These are phyloP conservation scores for Mycotypha africana DNA, from an alignment of 371 early-diverging fungal species.

Conservation along the genomic window DNA sequence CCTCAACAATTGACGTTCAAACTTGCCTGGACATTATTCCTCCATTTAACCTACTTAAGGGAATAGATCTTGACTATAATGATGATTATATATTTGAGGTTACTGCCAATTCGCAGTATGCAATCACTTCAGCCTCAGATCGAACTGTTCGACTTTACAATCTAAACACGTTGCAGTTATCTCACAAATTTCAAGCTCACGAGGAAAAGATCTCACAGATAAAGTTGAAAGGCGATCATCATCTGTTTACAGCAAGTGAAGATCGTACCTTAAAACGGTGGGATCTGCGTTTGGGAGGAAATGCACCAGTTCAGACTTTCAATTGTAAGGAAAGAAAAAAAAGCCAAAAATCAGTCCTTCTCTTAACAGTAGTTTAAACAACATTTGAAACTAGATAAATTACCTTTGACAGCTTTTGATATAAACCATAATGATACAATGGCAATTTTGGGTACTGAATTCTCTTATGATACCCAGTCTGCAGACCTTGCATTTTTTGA, in stretches of 20 bases:
- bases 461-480: slow-evolving; percentile 40
- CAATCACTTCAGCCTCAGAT: slow-evolving; percentile 66
- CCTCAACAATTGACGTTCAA: slow-evolving; percentile 20
- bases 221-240: slow-evolving; percentile 50
- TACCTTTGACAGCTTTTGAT: slow-evolving; percentile 65
- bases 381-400: slow-evolving; percentile 42
- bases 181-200: slow-evolving; percentile 45
- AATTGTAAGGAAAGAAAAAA: slow-evolving; percentile 46
- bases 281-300: slow-evolving; percentile 55
- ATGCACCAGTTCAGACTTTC: slow-evolving; percentile 49
- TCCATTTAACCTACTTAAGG: slow-evolving; percentile 27
- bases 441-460: slow-evolving; percentile 72
- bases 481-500: slow-evolving; percentile 78
- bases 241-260: slow-evolving; percentile 59
- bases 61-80: slow-evolving; percentile 43
- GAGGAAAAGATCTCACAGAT: slow-evolving; percentile 55
- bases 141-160: slow-evolving; percentile 65
- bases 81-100: slow-evolving; percentile 67
- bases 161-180: slow-evolving; percentile 43
- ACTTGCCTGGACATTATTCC: slow-evolving; percentile 25
- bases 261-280: slow-evolving; percentile 62
- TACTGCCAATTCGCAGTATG: slow-evolving; percentile 43
- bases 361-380: too few relatives aligned
- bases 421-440: slow-evolving; percentile 58
- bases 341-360: too few relatives aligned